Evolutionary conservation across 106 monocot species (phyloP).

Genomic region (Dendrobium officinale): DNA sequence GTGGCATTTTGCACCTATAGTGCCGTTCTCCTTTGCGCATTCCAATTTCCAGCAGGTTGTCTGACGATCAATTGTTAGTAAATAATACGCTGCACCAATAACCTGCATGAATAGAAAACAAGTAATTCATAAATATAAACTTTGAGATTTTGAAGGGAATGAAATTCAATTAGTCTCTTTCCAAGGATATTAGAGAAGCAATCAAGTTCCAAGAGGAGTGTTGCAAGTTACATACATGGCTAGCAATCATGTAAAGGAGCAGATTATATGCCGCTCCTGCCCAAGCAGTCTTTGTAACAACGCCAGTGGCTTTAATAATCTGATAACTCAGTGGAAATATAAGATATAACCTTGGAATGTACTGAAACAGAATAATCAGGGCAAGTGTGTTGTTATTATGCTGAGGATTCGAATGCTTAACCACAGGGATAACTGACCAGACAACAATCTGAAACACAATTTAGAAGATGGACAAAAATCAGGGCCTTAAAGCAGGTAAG

Average conservation of each 20-base stretch:
- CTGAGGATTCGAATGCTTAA: conserved; percentile 42
- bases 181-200: neutral
- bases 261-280: conserved; percentile 85
- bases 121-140: neutral
- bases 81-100: conserved; percentile 68
- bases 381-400: conserved; percentile 66
- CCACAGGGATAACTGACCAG: conserved; percentile 68
- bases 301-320: conserved; percentile 76
- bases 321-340: conserved; percentile 78
- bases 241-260: conserved; percentile 82
- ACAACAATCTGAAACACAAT: conserved; percentile 61
- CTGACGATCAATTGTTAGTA: conserved; percentile 65
- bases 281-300: conserved; percentile 86
- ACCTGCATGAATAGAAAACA: conserved; percentile 34
- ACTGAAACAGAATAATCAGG: conserved; percentile 72
- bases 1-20: conserved; percentile 17
- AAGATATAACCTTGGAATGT: conserved; percentile 74
- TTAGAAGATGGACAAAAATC: neutral
- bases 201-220: too few relatives aligned
- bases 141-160: neutral
- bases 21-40: conserved; percentile 32
- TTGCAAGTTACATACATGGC: conserved; percentile 60
- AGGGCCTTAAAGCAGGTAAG: neutral
- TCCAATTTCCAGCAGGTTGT: conserved; percentile 76
- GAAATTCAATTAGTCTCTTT: neutral